phyloP scores from a whole-genome alignment of 306 rosid species.

The Cicer chorassanicum region DNA sequence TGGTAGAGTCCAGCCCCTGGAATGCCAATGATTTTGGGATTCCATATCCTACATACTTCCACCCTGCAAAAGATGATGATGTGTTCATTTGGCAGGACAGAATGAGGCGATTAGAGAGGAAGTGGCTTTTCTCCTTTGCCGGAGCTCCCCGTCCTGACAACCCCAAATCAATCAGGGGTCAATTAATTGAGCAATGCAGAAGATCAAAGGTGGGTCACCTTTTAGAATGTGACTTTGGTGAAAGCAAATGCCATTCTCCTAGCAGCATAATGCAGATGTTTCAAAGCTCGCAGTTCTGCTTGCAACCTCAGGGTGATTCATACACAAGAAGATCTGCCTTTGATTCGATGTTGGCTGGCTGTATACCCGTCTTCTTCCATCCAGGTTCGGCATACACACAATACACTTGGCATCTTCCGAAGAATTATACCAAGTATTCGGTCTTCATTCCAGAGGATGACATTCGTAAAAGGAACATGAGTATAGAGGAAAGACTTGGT shows the following conservation, averaged over 20 bases:
- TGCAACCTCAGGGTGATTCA: conserved; percentile 99
- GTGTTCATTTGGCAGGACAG: conserved; percentile 66
- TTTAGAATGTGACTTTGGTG: conserved; percentile 95
- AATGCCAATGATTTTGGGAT: conserved; percentile 96
- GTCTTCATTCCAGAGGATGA: conserved; percentile 94
- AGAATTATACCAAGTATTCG: conserved; percentile 76
- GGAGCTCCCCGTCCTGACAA: conserved; percentile 98
- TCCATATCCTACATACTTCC: conserved; percentile 97
- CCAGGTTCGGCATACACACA: conserved; percentile 97
- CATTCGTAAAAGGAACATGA: conserved; percentile 75
- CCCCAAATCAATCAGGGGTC: conserved; percentile 83
- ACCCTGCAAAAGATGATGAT: conserved; percentile 91
- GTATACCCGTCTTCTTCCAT: conserved; percentile 97
- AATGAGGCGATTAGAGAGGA: conserved; percentile 58
- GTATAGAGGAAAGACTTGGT: conserved; percentile 77
- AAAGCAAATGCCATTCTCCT: conserved; percentile 97
- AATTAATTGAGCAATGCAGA: conserved; percentile 83
- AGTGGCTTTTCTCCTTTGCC: conserved; percentile 94
- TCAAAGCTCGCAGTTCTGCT: conserved; percentile 92
- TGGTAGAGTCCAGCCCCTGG: conserved; percentile 99
- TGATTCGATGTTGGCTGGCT: conserved; percentile 95
- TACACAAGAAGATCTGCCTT: conserved; percentile 95
- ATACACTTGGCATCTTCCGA: conserved; percentile 98
- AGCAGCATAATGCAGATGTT: conserved; percentile 98
- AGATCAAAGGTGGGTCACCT: conserved; percentile 71